A percentile compares a stretch with the other conserved stretches of the same genome.
phyloP scores from a whole-genome alignment of 129 eudicot species.

The Logfia minima region DNA sequence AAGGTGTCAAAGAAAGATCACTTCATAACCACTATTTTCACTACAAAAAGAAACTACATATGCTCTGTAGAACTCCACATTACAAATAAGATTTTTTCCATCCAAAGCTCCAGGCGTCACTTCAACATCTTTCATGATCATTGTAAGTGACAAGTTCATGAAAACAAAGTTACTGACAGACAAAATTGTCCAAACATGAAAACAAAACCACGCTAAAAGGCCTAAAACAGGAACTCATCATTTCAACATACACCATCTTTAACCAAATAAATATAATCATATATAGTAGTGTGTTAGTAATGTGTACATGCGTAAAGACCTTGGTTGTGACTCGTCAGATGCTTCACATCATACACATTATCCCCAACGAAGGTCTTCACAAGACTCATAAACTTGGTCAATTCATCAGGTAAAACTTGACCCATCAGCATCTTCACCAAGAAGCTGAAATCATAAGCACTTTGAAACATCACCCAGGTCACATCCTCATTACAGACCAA shows the following conservation, averaged over 20 bases:
- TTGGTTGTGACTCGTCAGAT: too few relatives aligned
- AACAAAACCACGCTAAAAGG: too few relatives aligned
- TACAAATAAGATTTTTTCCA: neutral
- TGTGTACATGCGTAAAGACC: too few relatives aligned
- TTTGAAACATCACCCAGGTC: neutral
- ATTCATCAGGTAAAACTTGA: neutral
- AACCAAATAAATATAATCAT: neutral
- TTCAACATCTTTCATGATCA: neutral
- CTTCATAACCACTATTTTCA: too few relatives aligned
- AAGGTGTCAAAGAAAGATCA: too few relatives aligned
- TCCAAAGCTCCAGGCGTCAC: neutral
- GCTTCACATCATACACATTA: too few relatives aligned
- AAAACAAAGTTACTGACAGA: neutral
- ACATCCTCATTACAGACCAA: neutral
- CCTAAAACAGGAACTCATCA: too few relatives aligned
- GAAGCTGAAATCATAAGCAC: neutral
- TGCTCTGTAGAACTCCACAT: neutral
- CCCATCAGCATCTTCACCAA: neutral
- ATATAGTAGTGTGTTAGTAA: neutral
- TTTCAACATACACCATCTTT: too few relatives aligned
- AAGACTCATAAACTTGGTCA: neutral
- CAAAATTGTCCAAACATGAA: neutral
- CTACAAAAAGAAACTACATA: slow-evolving; percentile 6
- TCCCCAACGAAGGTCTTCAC: neutral
- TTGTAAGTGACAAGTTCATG: neutral